These are phyloP conservation scores for Ustilago nuda DNA, from an alignment of 1,284 basidiomycete species.

Conservation along the genomic window DNA sequence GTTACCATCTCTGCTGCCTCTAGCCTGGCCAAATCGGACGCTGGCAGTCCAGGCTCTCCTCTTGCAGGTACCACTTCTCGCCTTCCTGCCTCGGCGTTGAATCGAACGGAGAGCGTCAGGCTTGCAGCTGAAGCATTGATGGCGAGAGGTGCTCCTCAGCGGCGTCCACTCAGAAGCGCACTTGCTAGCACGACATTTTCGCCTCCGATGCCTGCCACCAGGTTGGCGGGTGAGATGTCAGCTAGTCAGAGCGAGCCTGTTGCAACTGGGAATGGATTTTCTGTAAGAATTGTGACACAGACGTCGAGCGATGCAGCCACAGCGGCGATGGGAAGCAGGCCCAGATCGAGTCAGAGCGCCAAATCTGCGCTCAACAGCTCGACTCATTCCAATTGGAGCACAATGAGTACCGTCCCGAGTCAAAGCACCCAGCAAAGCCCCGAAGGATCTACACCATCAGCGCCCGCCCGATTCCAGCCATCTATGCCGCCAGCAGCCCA, in stretches of 20 bases:
- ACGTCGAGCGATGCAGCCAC: not conserved
- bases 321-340: not conserved
- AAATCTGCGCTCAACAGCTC: conserved; percentile 17
- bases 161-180: conserved; percentile 43
- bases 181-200: conserved; percentile 47
- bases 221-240: conserved; percentile 23
- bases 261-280: conserved; percentile 9
- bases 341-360: conserved; percentile 34
- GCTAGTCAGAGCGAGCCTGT: conserved; percentile 47
- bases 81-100: conserved; percentile 38
- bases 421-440: not conserved
- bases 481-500: conserved; percentile 10
- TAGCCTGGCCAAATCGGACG: conserved; percentile 17
- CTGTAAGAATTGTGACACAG: not conserved
- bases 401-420: not conserved
- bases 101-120: conserved; percentile 55
- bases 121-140: conserved; percentile 62
- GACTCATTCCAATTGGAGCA: conserved; percentile 7
- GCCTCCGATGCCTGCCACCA: conserved; percentile 29
- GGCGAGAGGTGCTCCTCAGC: conserved; percentile 54
- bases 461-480: conserved; percentile 30
- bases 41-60: conserved; percentile 33
- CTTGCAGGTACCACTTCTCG: conserved; percentile 22
- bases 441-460: conserved; percentile 9
- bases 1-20: conserved; percentile 37